Conservation (phyloP, 2,329 filamentous ascomycete species). For the Colletotrichum musicola region DNA sequence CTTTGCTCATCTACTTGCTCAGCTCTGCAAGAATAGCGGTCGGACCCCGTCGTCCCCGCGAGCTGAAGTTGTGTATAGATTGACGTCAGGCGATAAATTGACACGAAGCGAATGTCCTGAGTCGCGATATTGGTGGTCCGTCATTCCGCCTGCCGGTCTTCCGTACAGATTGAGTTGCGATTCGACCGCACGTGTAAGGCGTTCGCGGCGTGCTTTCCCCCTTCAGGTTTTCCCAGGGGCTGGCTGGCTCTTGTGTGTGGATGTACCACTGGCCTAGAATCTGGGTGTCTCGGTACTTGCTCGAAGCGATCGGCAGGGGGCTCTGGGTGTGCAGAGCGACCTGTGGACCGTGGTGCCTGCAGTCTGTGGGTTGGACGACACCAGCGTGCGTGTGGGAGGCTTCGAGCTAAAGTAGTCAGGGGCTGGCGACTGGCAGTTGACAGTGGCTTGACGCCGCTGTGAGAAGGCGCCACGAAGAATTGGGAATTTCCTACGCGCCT, state of each 20-base stretch:
- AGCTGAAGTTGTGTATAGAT: neutral
- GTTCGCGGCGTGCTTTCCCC: neutral
- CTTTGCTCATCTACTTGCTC: too few relatives aligned
- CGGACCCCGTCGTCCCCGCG: too few relatives aligned
- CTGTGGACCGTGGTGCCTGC: too few relatives aligned
- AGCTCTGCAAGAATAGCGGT: too few relatives aligned
- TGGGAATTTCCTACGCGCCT: too few relatives aligned
- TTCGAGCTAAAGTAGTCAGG: conserved; percentile 18
- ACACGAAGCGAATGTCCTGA: neutral
- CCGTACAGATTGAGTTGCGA: conserved; percentile 1
- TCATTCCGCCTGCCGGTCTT: neutral
- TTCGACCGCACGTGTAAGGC: conserved; percentile 1
- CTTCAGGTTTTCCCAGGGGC: neutral
- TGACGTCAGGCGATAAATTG: conserved; percentile 2
- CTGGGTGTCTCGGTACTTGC: neutral
- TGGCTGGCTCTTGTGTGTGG: neutral
- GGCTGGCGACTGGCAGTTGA: neutral
- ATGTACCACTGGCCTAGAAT: neutral
- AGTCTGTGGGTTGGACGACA: too few relatives aligned
- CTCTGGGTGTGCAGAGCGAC: too few relatives aligned
- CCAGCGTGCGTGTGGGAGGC: neutral
- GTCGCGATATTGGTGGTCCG: neutral
- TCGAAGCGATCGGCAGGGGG: conserved; percentile 1
- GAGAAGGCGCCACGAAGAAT: too few relatives aligned
- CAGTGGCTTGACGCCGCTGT: too few relatives aligned